Evolutionary conservation across 495 filamentous ascomycete species (phyloP), one percentile per base, ranked within the genome.

Genomic region (Annulohypoxylon nitens): DNA sequence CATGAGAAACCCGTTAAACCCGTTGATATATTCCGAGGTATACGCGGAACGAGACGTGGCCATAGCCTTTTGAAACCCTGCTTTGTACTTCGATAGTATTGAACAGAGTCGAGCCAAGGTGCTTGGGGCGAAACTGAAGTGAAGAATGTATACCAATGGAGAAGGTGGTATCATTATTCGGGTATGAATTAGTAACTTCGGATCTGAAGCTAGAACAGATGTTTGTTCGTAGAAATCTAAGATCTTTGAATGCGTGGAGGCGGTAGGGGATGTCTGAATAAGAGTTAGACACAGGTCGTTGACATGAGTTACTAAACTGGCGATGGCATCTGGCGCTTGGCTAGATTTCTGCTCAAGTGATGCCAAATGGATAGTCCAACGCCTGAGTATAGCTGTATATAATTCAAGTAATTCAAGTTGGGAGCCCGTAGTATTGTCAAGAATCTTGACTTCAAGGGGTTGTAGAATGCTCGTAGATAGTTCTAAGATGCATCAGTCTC

Each of bases 1-100:
- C 91, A 96, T 96, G 34, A 97, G 86, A 75, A 91, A 94, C 8
- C 91, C 91, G 78, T 97, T 97, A 82, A 96, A 95, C 20, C 87
- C 83, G 47, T 88, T 86, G 60, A 94, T 88, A 73, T 86, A 88
- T 70, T 80, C 81, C 54, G 80, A 84, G 70, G 82, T 87, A 67
- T 82, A 86, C 57, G 66, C 79, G 61, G 63, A 81, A 9, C 71
- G 83, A 39, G 60, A 76, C 61, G 73, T 67, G 11, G 75, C 16
- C 79, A 91, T 86, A 69, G 90, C 87, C 4, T 81, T 79, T 77
- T 97, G 93, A 76, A 95, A 95, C 1, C 91, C 89, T 6, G 81
- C 82, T 76, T 97, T 97, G 81, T 94, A 93, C 65, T 77, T 74
- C n/a, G 86, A 80, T n/a, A 89, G 74, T 18, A 95, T 86, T 36